A percentile compares a stretch with the other conserved stretches of the same genome.
Evolutionary conservation across 2,329 filamentous ascomycete genomes (phyloP).

Genomic region (Hypoxylon sp.): DNA sequence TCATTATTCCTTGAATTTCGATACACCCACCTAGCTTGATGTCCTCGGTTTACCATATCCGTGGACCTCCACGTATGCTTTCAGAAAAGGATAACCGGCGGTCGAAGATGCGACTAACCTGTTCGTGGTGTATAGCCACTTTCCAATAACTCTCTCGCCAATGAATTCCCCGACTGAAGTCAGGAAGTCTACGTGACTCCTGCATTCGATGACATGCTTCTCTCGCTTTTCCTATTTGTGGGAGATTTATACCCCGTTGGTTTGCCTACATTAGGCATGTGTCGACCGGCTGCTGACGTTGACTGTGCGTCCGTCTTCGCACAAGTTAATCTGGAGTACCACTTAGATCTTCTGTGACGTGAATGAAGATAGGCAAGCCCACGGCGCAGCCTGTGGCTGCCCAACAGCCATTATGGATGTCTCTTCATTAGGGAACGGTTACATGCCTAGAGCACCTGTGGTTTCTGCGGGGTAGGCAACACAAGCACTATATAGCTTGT

Average conservation of each 20-base stretch:
- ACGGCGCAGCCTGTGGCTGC: slow-evolving; percentile 32
- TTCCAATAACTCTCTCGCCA: slow-evolving; percentile 18
- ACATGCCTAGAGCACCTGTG: slow-evolving; percentile 7
- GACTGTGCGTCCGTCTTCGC: slow-evolving; percentile 15
- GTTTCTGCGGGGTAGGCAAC: slow-evolving; percentile 31
- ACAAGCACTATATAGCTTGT: slow-evolving; percentile 4
- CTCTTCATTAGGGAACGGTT: slow-evolving; percentile 28
- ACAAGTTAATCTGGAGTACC: slow-evolving; percentile 35
- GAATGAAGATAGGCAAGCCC: background rate
- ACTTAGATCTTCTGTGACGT: slow-evolving; percentile 24
- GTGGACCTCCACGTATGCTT: background rate
- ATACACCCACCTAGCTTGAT: background rate
- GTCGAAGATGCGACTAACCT: slow-evolving; percentile 10
- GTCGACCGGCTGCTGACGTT: slow-evolving; percentile 10
- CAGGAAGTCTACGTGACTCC: background rate
- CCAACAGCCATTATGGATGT: slow-evolving; percentile 1
- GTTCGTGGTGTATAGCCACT: slow-evolving; percentile 5
- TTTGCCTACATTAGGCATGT: slow-evolving; percentile 5
- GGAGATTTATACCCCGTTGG: slow-evolving; percentile 1
- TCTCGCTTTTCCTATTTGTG: slow-evolving; percentile 3
- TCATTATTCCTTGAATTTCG: background rate
- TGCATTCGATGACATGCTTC: background rate
- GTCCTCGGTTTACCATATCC: background rate
- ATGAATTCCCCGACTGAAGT: slow-evolving; percentile 20
- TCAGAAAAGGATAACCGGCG: background rate